phyloP scores from a whole-genome alignment of 768 basidiomycete species.

The Trametes sanguinea region DNA sequence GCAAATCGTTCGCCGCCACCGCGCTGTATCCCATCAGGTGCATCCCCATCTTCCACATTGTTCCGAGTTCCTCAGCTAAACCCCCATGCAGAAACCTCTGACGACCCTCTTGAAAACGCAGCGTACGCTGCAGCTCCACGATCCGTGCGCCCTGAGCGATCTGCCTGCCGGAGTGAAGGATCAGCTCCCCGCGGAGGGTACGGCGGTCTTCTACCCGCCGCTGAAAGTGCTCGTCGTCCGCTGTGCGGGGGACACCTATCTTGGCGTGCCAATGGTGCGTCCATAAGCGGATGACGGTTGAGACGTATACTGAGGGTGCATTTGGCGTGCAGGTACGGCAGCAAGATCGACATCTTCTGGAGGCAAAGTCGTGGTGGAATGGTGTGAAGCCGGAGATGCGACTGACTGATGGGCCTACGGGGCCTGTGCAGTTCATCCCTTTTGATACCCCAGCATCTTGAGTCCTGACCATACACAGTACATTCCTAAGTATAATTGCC shows the following conservation, averaged over 20 bases:
- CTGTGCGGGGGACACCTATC: slow-evolving; percentile 53
- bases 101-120: slow-evolving; percentile 28
- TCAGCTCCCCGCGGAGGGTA: slow-evolving; percentile 38
- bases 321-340: slow-evolving; percentile 48
- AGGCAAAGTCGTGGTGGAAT: slow-evolving; percentile 79
- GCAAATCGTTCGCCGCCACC: slow-evolving; percentile 53
- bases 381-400: slow-evolving; percentile 46
- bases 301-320: too few relatives aligned
- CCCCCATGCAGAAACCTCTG: slow-evolving; percentile 30
- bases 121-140: slow-evolving; percentile 35
- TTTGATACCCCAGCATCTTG: background rate
- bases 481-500: background rate
- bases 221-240: slow-evolving; percentile 49
- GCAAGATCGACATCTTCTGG: slow-evolving; percentile 55
- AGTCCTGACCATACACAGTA: background rate
- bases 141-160: slow-evolving; percentile 12
- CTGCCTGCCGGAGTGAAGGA: slow-evolving; percentile 3
- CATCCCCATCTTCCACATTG: background rate
- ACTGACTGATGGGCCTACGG: background rate
- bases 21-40: slow-evolving; percentile 75
- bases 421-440: slow-evolving; percentile 21
- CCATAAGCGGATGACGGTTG: too few relatives aligned
- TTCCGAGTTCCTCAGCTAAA: background rate
- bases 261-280: slow-evolving; percentile 48
- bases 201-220: slow-evolving; percentile 44